Percentiles rank a stretch among this genome's conserved stretches.
Evolutionary conservation across 208 protist genomes (phyloP).

Genomic region (Entamoeba dispar): DNA sequence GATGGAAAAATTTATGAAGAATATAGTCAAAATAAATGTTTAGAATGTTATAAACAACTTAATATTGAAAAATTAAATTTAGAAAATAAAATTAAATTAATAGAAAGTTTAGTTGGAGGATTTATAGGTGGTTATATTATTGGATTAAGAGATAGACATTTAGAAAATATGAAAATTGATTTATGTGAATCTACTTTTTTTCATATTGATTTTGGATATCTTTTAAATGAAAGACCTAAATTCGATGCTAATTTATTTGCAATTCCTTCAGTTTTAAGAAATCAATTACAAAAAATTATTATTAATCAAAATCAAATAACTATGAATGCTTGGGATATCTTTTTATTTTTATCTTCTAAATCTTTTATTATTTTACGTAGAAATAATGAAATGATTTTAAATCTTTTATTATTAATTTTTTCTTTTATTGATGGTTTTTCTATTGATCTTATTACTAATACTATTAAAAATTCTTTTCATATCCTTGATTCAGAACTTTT

Average conservation of each 20-base stretch:
- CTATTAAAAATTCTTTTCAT: not conserved
- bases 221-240: not conserved
- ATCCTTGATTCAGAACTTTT: not conserved
- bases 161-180: not conserved
- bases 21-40: not conserved
- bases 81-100: not conserved
- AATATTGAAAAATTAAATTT: not conserved
- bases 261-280: not conserved
- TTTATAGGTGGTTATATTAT: not conserved
- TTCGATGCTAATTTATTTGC: not conserved
- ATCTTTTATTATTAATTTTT: not conserved
- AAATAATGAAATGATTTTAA: not conserved
- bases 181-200: not conserved
- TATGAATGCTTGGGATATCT: not conserved
- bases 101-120: not conserved
- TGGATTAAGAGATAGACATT: not conserved
- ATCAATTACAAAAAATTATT: not conserved
- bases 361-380: not conserved
- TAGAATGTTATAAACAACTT: not conserved
- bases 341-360: not conserved
- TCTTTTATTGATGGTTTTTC: not conserved
- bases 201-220: not conserved
- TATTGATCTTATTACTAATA: not conserved
- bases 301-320: not conserved
- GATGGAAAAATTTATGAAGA: not conserved